Conservation (phyloP, 2,329 filamentous ascomycete genomes). For the Monosporascus sp. region DNA sequence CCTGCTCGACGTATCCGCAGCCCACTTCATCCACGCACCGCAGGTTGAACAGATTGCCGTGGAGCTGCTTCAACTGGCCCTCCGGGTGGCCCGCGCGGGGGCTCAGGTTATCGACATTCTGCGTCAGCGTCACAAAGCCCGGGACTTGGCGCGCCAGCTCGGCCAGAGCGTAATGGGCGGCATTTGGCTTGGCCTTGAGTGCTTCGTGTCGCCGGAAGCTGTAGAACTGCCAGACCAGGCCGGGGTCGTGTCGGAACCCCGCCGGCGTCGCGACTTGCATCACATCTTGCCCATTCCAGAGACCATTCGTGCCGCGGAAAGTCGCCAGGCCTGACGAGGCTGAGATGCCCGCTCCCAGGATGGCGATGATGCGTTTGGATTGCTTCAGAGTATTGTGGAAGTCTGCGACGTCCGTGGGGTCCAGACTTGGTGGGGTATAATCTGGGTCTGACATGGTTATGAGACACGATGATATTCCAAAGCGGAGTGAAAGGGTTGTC, state of each 20-base stretch:
- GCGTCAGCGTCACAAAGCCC: constrained; percentile 55
- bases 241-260: constrained; percentile 55
- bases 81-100: constrained; percentile 54
- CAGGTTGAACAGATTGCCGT: constrained; percentile 59
- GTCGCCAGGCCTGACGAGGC: constrained; percentile 38
- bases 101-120: constrained; percentile 60
- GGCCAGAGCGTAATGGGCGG: constrained; percentile 59
- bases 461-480: too few species aligned
- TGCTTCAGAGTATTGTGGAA: constrained; percentile 19
- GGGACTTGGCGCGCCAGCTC: constrained; percentile 46
- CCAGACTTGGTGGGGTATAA: background rate
- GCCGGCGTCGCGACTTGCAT: constrained; percentile 55
- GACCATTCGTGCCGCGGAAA: constrained; percentile 58
- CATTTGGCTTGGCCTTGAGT: constrained; percentile 55
- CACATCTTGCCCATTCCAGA: constrained; percentile 60
- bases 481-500: too few species aligned
- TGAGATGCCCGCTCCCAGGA: constrained; percentile 28
- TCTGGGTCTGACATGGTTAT: too few species aligned
- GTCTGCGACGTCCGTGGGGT: constrained; percentile 9
- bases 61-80: constrained; percentile 54
- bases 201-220: constrained; percentile 60
- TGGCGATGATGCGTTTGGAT: constrained; percentile 24
- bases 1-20: constrained; percentile 51
- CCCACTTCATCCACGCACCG: constrained; percentile 50
- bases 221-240: constrained; percentile 69